phyloP scores from a whole-genome alignment of 2,329 filamentous ascomycete genomes.

The Sporothrix luriei region DNA sequence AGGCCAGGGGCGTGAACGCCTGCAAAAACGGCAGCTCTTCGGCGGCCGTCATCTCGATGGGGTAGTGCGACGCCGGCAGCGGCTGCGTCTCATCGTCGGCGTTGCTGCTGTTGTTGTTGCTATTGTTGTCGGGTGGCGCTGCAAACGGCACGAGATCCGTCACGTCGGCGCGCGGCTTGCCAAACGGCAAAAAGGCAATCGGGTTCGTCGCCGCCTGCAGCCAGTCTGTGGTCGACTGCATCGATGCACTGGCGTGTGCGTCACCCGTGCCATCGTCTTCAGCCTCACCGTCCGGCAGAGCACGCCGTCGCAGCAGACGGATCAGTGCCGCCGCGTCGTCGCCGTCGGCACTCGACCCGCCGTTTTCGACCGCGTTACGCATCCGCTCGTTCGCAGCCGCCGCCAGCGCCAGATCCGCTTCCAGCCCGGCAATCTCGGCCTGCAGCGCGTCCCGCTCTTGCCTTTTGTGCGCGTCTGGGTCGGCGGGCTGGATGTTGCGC shows the following conservation, averaged over 20 bases:
- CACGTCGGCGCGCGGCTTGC: conserved; percentile 42
- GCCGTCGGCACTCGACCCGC: background rate
- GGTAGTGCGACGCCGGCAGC: conserved; percentile 64
- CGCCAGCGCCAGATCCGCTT: conserved; percentile 60
- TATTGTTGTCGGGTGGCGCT: background rate
- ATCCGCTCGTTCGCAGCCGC: conserved; percentile 62
- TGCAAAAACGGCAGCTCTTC: conserved; percentile 71
- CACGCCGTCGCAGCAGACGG: conserved; percentile 48
- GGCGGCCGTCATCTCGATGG: conserved; percentile 61
- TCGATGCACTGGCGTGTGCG: background rate
- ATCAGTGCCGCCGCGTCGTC: conserved; percentile 43
- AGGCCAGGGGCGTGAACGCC: conserved; percentile 68
- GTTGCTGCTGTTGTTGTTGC: conserved; percentile 39
- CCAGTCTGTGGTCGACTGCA: conserved; percentile 46
- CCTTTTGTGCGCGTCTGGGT: conserved; percentile 54
- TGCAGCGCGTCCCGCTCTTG: conserved; percentile 56
- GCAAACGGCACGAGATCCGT: conserved; percentile 36
- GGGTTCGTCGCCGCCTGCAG: conserved; percentile 56
- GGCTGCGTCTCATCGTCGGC: conserved; percentile 41
- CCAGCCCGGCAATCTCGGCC: conserved; percentile 58
- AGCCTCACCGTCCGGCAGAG: conserved; percentile 44
- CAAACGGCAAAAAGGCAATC: conserved; percentile 56
- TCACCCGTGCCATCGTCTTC: conserved; percentile 39
- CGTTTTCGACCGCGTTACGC: conserved; percentile 36
- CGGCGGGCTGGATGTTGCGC: conserved; percentile 48